Base-by-base conservation (phyloP, 768 basidiomycete species). In the Suillus lakei region DNA sequence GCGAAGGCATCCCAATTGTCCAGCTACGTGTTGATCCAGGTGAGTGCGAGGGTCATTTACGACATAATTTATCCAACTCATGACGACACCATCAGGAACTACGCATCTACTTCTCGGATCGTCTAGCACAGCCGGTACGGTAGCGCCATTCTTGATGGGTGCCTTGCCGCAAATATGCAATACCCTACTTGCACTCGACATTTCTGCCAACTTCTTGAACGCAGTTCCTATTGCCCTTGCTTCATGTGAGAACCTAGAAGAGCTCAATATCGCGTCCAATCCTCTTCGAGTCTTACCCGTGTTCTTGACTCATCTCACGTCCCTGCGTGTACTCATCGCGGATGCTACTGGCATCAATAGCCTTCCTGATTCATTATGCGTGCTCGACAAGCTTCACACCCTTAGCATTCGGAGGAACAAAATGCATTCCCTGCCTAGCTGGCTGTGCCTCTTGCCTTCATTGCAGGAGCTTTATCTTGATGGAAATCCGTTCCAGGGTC, bases 91-190 rank as follows among this genome's bases (percentile, higher is more conserved):
- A 32, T 54, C 72, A 98, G 97, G 91, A 21, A 95, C 95, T 23
- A 99, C 97, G 0, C 97, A 99, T 83, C 85, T 99, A 56, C 84
- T 98, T 36, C 86, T 99, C 46, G 89, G 92, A n/a, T 89, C 89
- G 23, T 92, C 91, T 2, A 82, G 79, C 65, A 92, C 89, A 4
- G 93, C 92, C 43, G 92, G 89, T 70, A 87, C 85, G 60, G 85
- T 98, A 64, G 91, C 93, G 23, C 71, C 85, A 3, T 93, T 96
- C 74, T 84, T 99, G 63, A 84, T 88, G 13, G 81, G 75, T 61
- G 82, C 84, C 8, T 80, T 98, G 4, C 93, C 93, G 30, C 85
- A 87, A 67, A 92, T 96, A 65, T 83, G 85, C 53, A 81, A 84
- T 60, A 90, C 92, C 32, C 86, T 99, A 51, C 88, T 99, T 64